Percentiles rank a stretch among this genome's conserved stretches.
These are phyloP conservation scores for Coccomyxa sp. DNA, from an alignment of 139 green algal species.

Conservation along the genomic window DNA sequence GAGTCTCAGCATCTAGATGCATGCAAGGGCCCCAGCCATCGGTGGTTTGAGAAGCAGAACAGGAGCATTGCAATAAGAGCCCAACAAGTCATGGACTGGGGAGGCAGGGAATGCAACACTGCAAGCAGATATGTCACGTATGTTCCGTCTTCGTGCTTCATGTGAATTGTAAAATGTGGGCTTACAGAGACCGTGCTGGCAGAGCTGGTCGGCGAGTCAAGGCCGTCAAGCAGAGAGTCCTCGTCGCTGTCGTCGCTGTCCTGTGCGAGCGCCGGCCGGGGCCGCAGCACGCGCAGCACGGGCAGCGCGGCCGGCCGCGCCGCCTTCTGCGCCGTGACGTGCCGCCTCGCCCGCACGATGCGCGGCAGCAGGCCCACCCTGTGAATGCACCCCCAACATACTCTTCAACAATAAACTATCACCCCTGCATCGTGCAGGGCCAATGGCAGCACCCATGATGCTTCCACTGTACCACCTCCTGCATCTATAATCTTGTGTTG, in stretches of 20 bases:
- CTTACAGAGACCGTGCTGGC: neutral
- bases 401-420: no score
- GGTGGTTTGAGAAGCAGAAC: no score
- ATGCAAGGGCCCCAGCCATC: neutral
- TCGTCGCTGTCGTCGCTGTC: neutral
- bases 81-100: neutral
- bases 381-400: neutral
- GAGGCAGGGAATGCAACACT: no score
- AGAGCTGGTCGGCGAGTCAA: neutral
- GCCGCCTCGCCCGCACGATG: neutral
- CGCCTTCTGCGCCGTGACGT: neutral
- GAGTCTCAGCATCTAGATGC: neutral
- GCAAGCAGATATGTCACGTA: no score
- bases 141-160: no score
- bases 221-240: neutral
- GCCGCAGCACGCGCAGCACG: neutral
- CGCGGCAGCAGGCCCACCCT: neutral
- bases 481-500: no score
- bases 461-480: no score
- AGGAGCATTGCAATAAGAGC: neutral
- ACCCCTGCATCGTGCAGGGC: neutral
- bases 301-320: neutral
- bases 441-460: no score
- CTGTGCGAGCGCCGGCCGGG: neutral
- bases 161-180: neutral